These are phyloP conservation scores for Cryptococcus wingfieldii DNA, from an alignment of 1,284 basidiomycete species.

Conservation along the genomic window DNA sequence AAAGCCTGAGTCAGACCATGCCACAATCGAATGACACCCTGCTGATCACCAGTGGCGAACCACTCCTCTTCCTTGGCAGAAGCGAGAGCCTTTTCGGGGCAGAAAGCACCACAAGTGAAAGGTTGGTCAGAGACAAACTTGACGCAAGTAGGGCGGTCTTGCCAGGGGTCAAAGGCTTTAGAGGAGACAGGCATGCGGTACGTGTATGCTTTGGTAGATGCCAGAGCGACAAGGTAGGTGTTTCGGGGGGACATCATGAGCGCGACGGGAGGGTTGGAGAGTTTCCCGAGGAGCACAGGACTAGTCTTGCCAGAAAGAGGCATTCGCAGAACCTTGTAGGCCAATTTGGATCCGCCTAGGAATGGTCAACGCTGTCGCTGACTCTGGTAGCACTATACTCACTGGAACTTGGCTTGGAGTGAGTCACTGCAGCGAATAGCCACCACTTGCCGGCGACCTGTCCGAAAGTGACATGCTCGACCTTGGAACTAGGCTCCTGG, in stretches of 20 bases:
- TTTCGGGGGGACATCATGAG: constrained; percentile 65
- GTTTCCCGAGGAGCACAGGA: constrained; percentile 25
- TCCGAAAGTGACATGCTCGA: constrained; percentile 34
- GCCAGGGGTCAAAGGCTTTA: constrained; percentile 13
- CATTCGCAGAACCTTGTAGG: constrained; percentile 25
- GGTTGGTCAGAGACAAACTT: constrained; percentile 63
- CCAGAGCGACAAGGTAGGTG: constrained; percentile 74
- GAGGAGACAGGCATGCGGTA: constrained; percentile 53
- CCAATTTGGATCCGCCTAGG: constrained; percentile 5
- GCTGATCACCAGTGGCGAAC: constrained; percentile 88
- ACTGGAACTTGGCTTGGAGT: constrained; percentile 15
- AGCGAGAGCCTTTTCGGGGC: constrained; percentile 57
- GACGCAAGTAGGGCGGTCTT: constrained; percentile 55
- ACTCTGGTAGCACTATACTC: not conserved
- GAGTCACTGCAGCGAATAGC: constrained; percentile 33
- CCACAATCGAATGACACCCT: constrained; percentile 84
- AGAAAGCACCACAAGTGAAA: constrained; percentile 81
- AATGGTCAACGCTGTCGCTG: not conserved
- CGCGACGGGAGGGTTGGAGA: constrained; percentile 28
- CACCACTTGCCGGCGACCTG: constrained; percentile 34
- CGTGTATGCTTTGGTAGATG: constrained; percentile 77
- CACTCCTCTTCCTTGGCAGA: constrained; percentile 61
- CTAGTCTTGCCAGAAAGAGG: constrained; percentile 13
- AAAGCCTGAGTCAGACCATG: constrained; percentile 71
- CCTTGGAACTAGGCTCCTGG: constrained; percentile 61